Conservation (phyloP, 257 asterid genomes). For the Primulina eburnea region DNA sequence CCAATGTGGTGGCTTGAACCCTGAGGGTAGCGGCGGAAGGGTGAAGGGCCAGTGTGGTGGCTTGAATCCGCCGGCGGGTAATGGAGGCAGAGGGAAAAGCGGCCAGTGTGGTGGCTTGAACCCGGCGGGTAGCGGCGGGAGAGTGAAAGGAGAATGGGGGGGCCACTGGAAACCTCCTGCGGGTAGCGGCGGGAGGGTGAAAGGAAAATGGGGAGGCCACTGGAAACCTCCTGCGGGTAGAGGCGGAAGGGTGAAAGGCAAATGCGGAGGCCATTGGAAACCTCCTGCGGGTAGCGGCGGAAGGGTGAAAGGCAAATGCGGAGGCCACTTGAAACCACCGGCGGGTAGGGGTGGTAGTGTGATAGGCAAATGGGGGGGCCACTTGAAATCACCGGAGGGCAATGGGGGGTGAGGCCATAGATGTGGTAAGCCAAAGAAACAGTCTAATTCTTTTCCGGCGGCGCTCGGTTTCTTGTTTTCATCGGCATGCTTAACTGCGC, state of each 20-base stretch:
- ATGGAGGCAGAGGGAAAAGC: too few relatives aligned
- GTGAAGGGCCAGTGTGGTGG: neutral
- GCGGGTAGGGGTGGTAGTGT: neutral
- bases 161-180: neutral
- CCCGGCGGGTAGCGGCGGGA: neutral
- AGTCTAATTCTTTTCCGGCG: neutral
- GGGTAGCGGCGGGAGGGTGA: neutral
- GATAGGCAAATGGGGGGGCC: neutral
- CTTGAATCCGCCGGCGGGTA: neutral
- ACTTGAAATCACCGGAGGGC: neutral
- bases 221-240: neutral
- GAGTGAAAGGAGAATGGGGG: neutral
- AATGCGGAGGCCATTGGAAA: too few relatives aligned
- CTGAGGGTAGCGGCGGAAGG: too few relatives aligned
- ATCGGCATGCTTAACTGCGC: neutral
- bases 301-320: neutral
- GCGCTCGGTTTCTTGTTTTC: neutral
- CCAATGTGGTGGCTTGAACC: neutral
- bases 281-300: neutral
- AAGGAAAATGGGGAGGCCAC: neutral
- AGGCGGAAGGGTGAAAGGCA: neutral
- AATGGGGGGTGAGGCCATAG: neutral
- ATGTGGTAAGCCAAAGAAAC: neutral
- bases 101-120: too few relatives aligned
- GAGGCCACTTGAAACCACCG: neutral